Evolutionary conservation across 1,284 basidiomycete species (phyloP).

Genomic region (Tilletia caries): DNA sequence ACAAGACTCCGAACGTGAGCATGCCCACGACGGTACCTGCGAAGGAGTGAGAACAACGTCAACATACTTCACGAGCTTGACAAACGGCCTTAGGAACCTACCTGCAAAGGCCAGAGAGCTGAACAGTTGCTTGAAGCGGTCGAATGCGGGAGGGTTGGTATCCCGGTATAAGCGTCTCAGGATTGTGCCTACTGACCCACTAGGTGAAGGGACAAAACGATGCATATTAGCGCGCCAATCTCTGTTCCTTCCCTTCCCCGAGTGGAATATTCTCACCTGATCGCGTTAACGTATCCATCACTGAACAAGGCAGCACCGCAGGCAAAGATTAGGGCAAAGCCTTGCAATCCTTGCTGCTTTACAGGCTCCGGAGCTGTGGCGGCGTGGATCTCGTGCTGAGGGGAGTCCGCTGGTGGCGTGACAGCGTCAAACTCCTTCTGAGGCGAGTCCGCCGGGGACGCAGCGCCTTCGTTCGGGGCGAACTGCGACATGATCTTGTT

Average conservation of each 20-base stretch:
- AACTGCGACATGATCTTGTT: no score
- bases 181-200: conserved; percentile 37
- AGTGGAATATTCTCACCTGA: neutral
- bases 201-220: neutral
- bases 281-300: conserved; percentile 48
- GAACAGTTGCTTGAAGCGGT: conserved; percentile 33
- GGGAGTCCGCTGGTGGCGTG: no score
- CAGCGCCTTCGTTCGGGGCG: no score
- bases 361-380: neutral
- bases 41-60: conserved; percentile 46
- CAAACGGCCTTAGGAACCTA: no score
- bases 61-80: no score
- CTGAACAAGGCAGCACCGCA: conserved; percentile 48
- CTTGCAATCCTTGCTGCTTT: conserved; percentile 11
- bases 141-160: conserved; percentile 23
- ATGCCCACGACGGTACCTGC: conserved; percentile 66
- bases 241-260: no score
- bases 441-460: no score
- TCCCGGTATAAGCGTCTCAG: conserved; percentile 19
- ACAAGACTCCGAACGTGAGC: conserved; percentile 61
- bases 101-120: conserved; percentile 44
- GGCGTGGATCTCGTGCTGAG: no score
- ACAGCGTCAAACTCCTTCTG: no score
- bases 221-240: no score
- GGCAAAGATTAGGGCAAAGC: conserved; percentile 37